Evolutionary conservation across 352 stramenopile genomes (phyloP), one percentile per base, ranked within the genome.

Genomic region (Aphanomyces astaci): DNA sequence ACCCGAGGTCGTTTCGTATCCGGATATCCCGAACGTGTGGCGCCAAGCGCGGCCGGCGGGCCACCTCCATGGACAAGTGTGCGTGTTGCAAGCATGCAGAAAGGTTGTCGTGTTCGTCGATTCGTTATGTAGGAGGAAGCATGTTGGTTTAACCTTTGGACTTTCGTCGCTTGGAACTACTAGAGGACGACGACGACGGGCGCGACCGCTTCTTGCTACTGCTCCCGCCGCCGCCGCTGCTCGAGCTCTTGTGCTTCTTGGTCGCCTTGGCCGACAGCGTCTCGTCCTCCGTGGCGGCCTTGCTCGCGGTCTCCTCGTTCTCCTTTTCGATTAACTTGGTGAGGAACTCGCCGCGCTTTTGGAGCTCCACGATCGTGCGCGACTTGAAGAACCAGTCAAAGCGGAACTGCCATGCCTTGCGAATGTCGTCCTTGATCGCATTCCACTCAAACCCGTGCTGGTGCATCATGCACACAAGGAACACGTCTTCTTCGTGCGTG

Each of bases 301-400:
- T 90, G 54, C 56, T 82, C 74, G 89, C 92, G 24, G 90, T 71
- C 71, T 95, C 89, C 33, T 96, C 90, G 67, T 96, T 96, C 76
- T 98, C 92, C 45, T 87, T 90, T 78, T 98, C 92, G 28, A 98
- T 93, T 78, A 98, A 90, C 32, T 89, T 88, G 13, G 98, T 98
- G 30, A 99, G 80, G 15, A 96, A 78, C 72, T 99, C 96, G 15
- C 95, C 96, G 46, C 97, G 94, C 76, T 98, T 98, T 74, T 98
- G 94, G 30, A 99, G 88, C 78, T 99, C 97, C n/a, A 81, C 82
- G 28, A 97, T 95, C 69, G 91, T 98, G 45, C 97, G 84, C 33
- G 93, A 98, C 79, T 99, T 99, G 81, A 99, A 98, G 72, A 98
- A 99, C 96, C 96, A 99, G 76, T 99, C 94, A 67, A 99, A 99